Percentiles rank a stretch among this genome's conserved stretches.
These are phyloP conservation scores for Blepharisma stoltei DNA, from an alignment of 73 alveolate species.

Conservation along the genomic window DNA sequence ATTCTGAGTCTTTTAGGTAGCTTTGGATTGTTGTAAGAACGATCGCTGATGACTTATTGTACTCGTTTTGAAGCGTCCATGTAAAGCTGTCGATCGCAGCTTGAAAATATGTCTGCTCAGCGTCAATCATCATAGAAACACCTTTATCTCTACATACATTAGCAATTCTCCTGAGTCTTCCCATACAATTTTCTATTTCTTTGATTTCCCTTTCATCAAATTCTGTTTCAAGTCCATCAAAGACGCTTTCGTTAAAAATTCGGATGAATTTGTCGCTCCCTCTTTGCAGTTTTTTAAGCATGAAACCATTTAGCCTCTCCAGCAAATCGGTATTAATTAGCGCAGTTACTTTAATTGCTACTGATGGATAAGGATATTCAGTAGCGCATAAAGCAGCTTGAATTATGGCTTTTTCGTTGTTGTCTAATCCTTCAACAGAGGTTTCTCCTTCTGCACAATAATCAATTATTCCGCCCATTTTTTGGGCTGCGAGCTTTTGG, in stretches of 20 bases:
- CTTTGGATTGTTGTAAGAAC: slow-evolving; percentile 59
- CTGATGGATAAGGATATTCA: neutral
- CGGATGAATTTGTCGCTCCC: too few relatives aligned
- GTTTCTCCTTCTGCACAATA: slow-evolving; percentile 34
- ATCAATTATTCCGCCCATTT: slow-evolving; percentile 45
- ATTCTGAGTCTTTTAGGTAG: slow-evolving; percentile 43
- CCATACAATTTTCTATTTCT: slow-evolving; percentile 22
- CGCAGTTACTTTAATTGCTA: slow-evolving; percentile 28
- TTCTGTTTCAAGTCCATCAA: neutral
- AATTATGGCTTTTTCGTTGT: neutral
- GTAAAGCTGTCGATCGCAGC: slow-evolving; percentile 52
- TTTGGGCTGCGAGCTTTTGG: slow-evolving; percentile 40
- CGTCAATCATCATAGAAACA: slow-evolving; percentile 59
- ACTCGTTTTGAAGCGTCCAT: slow-evolving; percentile 31
- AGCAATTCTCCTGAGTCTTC: slow-evolving; percentile 32
- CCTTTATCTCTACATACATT: slow-evolving; percentile 37
- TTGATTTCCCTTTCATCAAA: neutral
- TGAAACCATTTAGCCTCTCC: too few relatives aligned
- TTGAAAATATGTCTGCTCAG: slow-evolving; percentile 71
- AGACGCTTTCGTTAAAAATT: too few relatives aligned
- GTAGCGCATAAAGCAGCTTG: neutral
- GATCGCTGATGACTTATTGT: slow-evolving; percentile 44
- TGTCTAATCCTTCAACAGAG: neutral
- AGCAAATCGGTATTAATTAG: neutral
- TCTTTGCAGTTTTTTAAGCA: too few relatives aligned